phyloP scores from a whole-genome alignment of 73 alveolate species.

The Blepharisma stoltei region DNA sequence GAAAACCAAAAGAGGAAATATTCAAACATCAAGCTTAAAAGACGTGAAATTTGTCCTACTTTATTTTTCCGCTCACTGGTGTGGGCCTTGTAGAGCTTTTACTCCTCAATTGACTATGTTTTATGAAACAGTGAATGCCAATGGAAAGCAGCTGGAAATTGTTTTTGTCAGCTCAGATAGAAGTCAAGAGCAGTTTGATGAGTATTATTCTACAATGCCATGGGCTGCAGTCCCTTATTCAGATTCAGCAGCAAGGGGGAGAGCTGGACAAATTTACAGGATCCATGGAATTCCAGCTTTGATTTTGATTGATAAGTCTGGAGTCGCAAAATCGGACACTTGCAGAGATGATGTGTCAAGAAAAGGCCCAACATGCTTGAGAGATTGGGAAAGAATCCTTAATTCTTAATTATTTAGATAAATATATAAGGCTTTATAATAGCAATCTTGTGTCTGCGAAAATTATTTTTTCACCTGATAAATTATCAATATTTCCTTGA shows the following conservation, averaged over 20 bases:
- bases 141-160: conserved; percentile 66
- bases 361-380: conserved; percentile 55
- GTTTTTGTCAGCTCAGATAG: conserved; percentile 73
- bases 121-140: conserved; percentile 74
- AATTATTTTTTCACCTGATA: too few species aligned
- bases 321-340: conserved; percentile 43
- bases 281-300: conserved; percentile 78
- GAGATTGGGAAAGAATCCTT: conserved; percentile 32
- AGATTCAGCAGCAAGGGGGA: conserved; percentile 63
- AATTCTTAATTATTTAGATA: too few species aligned
- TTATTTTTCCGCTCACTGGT: conserved; percentile 75
- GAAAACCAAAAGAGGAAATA: background rate
- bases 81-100: conserved; percentile 85
- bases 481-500: too few species aligned
- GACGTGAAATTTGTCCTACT: conserved; percentile 44
- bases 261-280: conserved; percentile 59
- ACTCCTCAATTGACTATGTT: conserved; percentile 77
- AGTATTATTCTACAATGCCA: conserved; percentile 70
- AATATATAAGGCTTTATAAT: too few species aligned
- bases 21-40: conserved; percentile 31
- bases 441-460: too few species aligned
- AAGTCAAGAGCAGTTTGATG: conserved; percentile 64
- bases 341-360: conserved; percentile 48
- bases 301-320: conserved; percentile 42
- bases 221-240: conserved; percentile 79